These are phyloP conservation scores for Rugonectria rugulosa DNA, from an alignment of 2,329 filamentous ascomycete genomes.

Conservation along the genomic window DNA sequence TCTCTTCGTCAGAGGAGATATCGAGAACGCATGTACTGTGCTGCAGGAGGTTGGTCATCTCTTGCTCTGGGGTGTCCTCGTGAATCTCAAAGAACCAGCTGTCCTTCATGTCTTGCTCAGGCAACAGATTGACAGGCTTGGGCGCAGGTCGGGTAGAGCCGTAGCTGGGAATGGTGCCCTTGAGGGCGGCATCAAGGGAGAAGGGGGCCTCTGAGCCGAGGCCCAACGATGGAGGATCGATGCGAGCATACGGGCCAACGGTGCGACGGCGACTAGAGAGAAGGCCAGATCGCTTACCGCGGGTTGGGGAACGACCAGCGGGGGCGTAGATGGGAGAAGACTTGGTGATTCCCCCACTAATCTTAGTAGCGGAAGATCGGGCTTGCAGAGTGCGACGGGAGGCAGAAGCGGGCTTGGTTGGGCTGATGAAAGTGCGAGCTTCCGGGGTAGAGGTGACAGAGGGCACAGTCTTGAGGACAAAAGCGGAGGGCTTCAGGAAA, in stretches of 20 bases:
- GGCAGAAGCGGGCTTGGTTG: constrained; percentile 43
- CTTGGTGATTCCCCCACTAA: constrained; percentile 53
- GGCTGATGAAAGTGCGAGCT: constrained; percentile 42
- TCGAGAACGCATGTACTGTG: constrained; percentile 88
- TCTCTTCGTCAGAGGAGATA: constrained; percentile 88
- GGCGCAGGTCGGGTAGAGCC: constrained; percentile 47
- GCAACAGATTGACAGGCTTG: constrained; percentile 40
- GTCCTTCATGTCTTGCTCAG: constrained; percentile 61
- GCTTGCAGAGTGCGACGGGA: constrained; percentile 58
- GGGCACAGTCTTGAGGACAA: constrained; percentile 53
- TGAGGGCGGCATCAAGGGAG: constrained; percentile 84
- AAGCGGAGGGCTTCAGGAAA: constrained; percentile 57
- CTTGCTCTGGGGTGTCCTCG: constrained; percentile 88
- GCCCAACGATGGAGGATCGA: constrained; percentile 73
- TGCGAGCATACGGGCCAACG: constrained; percentile 69
- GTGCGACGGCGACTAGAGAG: constrained; percentile 72
- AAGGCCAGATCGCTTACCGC: constrained; percentile 72
- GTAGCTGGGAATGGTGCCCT: constrained; percentile 74
- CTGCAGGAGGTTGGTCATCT: constrained; percentile 91
- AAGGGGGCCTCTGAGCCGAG: constrained; percentile 71
- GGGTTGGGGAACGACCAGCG: constrained; percentile 81
- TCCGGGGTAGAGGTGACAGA: constrained; percentile 40
- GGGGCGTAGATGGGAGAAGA: constrained; percentile 70
- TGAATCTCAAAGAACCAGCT: constrained; percentile 95
- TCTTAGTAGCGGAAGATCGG: constrained; percentile 58